Evolutionary conservation across 1,284 basidiomycete species (phyloP), one percentile per base, ranked within the genome.

Genomic region (Microbotryum violaceum): DNA sequence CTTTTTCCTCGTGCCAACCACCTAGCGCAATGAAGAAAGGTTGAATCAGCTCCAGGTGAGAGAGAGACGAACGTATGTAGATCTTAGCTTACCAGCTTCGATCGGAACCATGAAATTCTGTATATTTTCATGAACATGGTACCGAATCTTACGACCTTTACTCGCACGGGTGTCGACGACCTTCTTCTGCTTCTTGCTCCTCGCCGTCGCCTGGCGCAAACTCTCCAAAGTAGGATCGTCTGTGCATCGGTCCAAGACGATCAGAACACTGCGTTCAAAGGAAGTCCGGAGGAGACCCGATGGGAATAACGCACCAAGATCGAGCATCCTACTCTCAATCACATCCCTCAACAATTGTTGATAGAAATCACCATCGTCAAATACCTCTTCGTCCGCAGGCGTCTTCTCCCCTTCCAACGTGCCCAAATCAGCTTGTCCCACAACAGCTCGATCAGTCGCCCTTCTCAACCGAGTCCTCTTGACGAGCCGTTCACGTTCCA

Each of bases 31-130:
- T 16, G 44, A 42, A 42, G 37, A 29, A 23, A 27, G 37, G 8
- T 23, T 14, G 9, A 50, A 23, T 14, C 7, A 16, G 37, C 37
- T 14, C 14, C 33, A 20, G 27, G 4, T 16, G 10, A 23, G 10
- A 14, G 5, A 6, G 14, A n/a, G 20, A 20, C 16, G 42, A 8
- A 25, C 27, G 12, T 6, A 21, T 25, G 12, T 37, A 10, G n/a
- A n/a, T 12, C 27, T 46, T 16, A 29, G 6, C 64, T 42, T 16
- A 60, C 61, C 61, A 9, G 68, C 68, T 47, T 69, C 65, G 56
- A 92, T 83, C 12, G 92, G 91, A 1, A 91, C 88, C 85, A 93
- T 93, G 73, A 94, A 94, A 74, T 91, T 91, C 73, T 89, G 87
- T 48, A 93, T 77, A 77, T 94, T 96, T 71, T 94, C 89, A 73